Evolutionary conservation across 2,329 filamentous ascomycete species (phyloP), one percentile per base, ranked within the genome.

Genomic region (Fusarium acutatum): DNA sequence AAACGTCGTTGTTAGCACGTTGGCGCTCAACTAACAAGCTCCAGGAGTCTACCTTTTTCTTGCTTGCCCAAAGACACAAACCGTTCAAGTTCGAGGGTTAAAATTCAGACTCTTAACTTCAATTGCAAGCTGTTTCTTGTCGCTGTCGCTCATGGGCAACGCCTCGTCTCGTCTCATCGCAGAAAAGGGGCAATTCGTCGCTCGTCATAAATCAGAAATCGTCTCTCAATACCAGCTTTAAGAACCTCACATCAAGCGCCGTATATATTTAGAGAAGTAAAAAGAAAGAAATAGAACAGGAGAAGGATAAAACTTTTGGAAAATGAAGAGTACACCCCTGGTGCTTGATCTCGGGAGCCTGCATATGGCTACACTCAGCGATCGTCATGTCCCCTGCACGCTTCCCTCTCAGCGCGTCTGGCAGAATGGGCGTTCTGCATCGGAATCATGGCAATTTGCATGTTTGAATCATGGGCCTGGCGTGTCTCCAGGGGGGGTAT

Each of bases 31-130:
- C 41, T 22, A 10, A 26, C 32, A 20, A n/a, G 17, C 9, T 24
- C 26, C 12, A 37, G 20, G 20, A 28, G 24, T 18, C 20, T 30
- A 50, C 56, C 32, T 28, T 50, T 50, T n/a, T 26, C 12, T 26
- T 22, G 14, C 26, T 12, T n/a, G 20, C 24, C 10, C 13, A 35
- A 47, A 47, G 14, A 59, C 15, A 22, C 28, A 26, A 35, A 17
- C 49, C 7, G 18, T 6, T 9, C 17, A 22, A 15, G 5, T 9
- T 15, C 13, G 3, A 20, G 1, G 6, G 6, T 12, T 9, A 8
- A 6, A 22, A 15, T 0, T 3, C 0, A 26, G 2, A 6, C 5
- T 35, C 2, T 0, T 5, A 35, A 22, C 32, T 35, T 41, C 4
- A 32, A 35, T 14, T 28, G 41, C 35, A 24, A 20, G 6, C 13